These are phyloP conservation scores for Podila clonocystis DNA, from an alignment of 192 early-diverging fungal species.

Conservation along the genomic window DNA sequence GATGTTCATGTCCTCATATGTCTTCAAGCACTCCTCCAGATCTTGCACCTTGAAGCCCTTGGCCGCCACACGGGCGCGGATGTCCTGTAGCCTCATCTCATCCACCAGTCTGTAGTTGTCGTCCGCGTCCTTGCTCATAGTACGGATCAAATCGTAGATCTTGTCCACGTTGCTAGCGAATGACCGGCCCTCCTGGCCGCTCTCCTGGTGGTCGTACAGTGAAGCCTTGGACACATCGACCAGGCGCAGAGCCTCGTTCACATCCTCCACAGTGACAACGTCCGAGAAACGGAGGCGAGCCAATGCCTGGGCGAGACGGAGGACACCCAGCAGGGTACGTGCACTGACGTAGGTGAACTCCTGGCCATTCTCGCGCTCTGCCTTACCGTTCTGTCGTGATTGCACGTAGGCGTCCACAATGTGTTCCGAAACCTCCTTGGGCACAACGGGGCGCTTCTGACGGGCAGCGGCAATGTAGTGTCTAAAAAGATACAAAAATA, in stretches of 20 bases:
- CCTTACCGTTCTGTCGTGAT: constrained; percentile 72
- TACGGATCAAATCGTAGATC: constrained; percentile 84
- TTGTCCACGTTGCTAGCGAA: constrained; percentile 63
- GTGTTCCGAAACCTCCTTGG: constrained; percentile 81
- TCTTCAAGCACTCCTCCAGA: constrained; percentile 72
- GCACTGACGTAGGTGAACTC: constrained; percentile 86
- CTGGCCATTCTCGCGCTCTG: constrained; percentile 56
- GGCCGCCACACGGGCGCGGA: constrained; percentile 73
- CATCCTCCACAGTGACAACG: constrained; percentile 75
- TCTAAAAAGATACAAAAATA: constrained; percentile 53
- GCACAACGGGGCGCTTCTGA: constrained; percentile 76
- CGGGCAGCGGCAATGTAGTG: constrained; percentile 91
- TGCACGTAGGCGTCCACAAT: constrained; percentile 89
- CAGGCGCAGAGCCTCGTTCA: constrained; percentile 89
- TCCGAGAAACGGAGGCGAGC: constrained; percentile 82
- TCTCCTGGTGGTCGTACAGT: constrained; percentile 65
- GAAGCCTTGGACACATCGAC: constrained; percentile 93
- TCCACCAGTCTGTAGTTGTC: constrained; percentile 61
- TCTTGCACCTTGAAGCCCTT: constrained; percentile 82
- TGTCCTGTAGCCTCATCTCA: constrained; percentile 68
- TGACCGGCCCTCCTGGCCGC: constrained; percentile 53
- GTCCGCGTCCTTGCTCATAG: constrained; percentile 70
- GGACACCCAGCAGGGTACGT: constrained; percentile 87
- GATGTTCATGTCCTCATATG: constrained; percentile 77
- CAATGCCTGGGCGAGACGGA: constrained; percentile 85